Evolutionary conservation across 176 grass and related monocot genomes (phyloP).

Genomic region (Chloris gayana): DNA sequence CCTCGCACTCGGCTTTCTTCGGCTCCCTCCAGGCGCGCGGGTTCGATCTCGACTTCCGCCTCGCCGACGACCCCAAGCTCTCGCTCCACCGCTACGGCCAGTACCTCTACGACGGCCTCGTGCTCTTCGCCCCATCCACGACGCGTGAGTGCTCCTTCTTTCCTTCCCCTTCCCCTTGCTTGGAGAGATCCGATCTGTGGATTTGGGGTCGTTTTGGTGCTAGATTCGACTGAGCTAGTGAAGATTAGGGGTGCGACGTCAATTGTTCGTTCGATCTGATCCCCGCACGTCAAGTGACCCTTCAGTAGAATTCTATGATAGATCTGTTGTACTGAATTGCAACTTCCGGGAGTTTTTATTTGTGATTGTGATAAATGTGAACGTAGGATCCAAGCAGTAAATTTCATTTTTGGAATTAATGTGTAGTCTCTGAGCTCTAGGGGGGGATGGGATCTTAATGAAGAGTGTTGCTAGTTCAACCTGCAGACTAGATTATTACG

Average conservation of each 20-base stretch:
- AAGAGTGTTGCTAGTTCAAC: neutral
- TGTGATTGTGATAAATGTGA: neutral
- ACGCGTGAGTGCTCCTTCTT: slow-evolving; percentile 46
- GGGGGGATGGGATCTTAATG: neutral
- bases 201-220: neutral
- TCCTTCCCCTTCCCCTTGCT: neutral
- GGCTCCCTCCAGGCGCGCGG: slow-evolving; percentile 68
- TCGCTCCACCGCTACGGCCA: slow-evolving; percentile 81
- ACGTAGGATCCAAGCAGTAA: neutral
- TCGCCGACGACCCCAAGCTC: slow-evolving; percentile 80
- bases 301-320: slow-evolving; percentile 15
- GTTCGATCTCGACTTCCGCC: slow-evolving; percentile 81
- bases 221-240: neutral
- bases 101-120: slow-evolving; percentile 91
- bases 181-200: slow-evolving; percentile 41
- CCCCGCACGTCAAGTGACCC: neutral
- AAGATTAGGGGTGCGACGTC: neutral
- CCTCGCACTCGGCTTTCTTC: slow-evolving; percentile 85
- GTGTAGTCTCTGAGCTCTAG: neutral
- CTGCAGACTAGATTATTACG: neutral
- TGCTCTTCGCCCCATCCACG: slow-evolving; percentile 76
- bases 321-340: neutral
- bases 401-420: neutral
- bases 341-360: neutral
- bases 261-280: slow-evolving; percentile 7